Base-by-base conservation (phyloP, 345 rosid species). In the Hibiscus tridactylites region DNA sequence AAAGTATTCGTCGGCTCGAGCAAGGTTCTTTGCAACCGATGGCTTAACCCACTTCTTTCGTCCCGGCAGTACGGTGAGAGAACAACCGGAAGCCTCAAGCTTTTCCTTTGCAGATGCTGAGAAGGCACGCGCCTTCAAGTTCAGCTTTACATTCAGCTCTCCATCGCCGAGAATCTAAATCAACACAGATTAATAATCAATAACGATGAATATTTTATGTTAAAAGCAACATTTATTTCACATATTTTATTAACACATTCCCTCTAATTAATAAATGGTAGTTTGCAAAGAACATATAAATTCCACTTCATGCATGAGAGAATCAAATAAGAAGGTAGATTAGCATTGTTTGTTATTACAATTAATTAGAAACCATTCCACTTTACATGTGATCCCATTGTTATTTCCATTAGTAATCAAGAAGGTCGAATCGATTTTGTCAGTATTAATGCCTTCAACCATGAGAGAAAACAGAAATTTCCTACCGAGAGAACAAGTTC, bases 21-120 rank as follows among this genome's bases (percentile, higher is more conserved):
- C 91, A 7, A 84, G 81, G 76, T 94, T 90, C 88, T 90, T 94
- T 0, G 87, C 86, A 61, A 91, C 97, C 2, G 98, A 85, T 57
- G 96, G 95, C 75, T 90, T 90, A 4, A 94, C 87, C 97, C 97
- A 91, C 80, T 90, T 94, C 91, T 89, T 94, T 46, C 91, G 84
- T 61, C 97, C 97, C 1, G 97, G 93, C 71, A 94, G 72, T 54
- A 91, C 85, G 0, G 90, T 85, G 58, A 91, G 80, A n/a, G 96
- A 85, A 84, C 90, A 94, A 19, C 98, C 97, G 4, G 81, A 85
- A 70, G 91, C 85, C 79, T 88, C 93, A 26, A 94, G 91, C 87
- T 94, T 94, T 79, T 90, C 93, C 76, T 86, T 94, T 13, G 98
- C 97, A 65, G 91, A 71, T 73, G 87, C 69, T 29, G 96, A 94